A percentile compares a stretch with the other conserved stretches of the same genome.
Conservation (phyloP, 1,139 yeast species). For the Candida labiduridarum region DNA sequence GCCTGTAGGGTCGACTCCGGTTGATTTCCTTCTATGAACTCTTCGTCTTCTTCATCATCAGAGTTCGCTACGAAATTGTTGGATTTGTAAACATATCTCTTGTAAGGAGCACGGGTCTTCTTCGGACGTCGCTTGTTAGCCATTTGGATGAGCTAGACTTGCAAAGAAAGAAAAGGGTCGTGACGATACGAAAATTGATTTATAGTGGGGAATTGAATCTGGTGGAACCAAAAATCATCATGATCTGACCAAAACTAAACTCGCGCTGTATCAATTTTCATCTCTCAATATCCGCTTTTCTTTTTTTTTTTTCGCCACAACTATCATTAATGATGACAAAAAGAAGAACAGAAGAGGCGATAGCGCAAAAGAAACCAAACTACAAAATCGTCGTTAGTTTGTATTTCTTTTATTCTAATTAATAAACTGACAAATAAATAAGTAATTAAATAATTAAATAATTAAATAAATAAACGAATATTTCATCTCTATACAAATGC, state of each 20-base stretch:
- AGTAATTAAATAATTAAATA: background rate
- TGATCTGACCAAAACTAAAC: background rate
- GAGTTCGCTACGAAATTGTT: slow-evolving; percentile 37
- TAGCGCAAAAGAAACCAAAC: no score
- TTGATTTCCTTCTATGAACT: slow-evolving; percentile 15
- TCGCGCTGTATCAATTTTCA: background rate
- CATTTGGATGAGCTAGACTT: slow-evolving; percentile 37
- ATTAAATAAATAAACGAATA: background rate
- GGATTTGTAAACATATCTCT: slow-evolving; percentile 72
- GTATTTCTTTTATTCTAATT: background rate
- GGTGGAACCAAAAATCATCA: background rate
- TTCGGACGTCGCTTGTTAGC: slow-evolving; percentile 87
- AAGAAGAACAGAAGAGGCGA: background rate
- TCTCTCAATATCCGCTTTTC: background rate
- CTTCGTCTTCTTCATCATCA: slow-evolving; percentile 38
- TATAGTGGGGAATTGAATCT: background rate
- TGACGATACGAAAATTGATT: background rate
- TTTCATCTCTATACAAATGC: slow-evolving; percentile 8
- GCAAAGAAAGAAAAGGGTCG: background rate
- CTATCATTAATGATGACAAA: background rate
- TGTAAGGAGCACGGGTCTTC: slow-evolving; percentile 75
- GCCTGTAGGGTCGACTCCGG: slow-evolving; percentile 17
- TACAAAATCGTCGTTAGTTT: no score
- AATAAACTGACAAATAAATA: background rate
- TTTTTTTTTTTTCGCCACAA: background rate